Percentiles rank a stretch among this genome's conserved stretches.
phyloP scores from a whole-genome alignment of 176 grass and related monocot species.

The Elaeis guineensis region DNA sequence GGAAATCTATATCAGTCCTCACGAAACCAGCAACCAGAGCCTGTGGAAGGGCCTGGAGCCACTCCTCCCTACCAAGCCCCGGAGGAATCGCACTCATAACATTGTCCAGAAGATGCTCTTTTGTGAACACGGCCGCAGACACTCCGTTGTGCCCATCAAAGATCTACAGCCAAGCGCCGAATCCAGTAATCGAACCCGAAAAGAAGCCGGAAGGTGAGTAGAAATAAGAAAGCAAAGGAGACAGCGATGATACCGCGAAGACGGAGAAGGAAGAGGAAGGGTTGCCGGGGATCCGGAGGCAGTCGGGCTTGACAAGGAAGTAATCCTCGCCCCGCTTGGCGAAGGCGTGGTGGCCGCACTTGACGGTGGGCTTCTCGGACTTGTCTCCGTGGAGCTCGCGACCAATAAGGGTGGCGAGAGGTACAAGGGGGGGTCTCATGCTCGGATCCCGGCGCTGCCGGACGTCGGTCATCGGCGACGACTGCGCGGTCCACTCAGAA shows the following conservation, averaged over 20 bases:
- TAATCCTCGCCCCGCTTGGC: conserved; percentile 94
- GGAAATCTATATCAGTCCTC: conserved; percentile 94
- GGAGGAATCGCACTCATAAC: not conserved
- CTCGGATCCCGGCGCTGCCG: conserved; percentile 8
- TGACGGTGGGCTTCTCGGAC: conserved; percentile 57
- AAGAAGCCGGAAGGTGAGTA: not conserved
- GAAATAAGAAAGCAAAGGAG: not conserved
- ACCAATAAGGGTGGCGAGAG: conserved; percentile 9
- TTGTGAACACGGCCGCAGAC: conserved; percentile 3
- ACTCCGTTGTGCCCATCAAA: conserved; percentile 82
- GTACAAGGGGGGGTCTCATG: not conserved
- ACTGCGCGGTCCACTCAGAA: not conserved
- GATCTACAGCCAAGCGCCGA: conserved; percentile 26
- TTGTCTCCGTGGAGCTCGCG: conserved; percentile 48
- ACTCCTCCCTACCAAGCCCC: not conserved
- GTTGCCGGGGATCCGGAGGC: conserved; percentile 66
- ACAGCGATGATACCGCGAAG: conserved; percentile 49
- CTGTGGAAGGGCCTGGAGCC: conserved; percentile 57
- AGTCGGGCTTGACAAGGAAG: conserved; percentile 86
- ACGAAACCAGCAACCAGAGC: conserved; percentile 95
- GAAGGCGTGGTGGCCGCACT: conserved; percentile 70
- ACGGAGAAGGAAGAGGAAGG: conserved; percentile 71
- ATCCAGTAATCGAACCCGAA: not conserved
- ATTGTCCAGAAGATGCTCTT: conserved; percentile 2
- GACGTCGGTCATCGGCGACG: not conserved